phyloP scores from a whole-genome alignment of 176 grass and related monocot genomes.

The Pontederia crassipes region DNA sequence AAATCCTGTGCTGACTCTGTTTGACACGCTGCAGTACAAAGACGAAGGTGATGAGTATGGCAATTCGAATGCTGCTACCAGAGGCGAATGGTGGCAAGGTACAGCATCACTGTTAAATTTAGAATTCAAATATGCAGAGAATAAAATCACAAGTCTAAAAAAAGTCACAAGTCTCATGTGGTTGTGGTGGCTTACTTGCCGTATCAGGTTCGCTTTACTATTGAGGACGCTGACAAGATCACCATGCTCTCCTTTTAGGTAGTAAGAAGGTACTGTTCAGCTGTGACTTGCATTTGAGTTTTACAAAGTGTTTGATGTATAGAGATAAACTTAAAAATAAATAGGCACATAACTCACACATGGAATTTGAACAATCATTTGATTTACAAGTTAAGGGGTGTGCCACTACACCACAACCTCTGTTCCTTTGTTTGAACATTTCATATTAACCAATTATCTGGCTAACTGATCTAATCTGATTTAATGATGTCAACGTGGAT shows the following conservation, averaged over 20 bases:
- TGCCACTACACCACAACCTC: no score
- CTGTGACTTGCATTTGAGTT: not conserved
- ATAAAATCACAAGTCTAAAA: not conserved
- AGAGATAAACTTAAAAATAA: no score
- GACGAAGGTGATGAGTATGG: constrained; percentile 42
- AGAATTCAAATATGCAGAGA: constrained; percentile 2
- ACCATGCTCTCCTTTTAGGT: not conserved
- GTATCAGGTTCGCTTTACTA: constrained; percentile 87
- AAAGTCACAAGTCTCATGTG: not conserved
- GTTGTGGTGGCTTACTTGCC: not conserved
- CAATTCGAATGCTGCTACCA: constrained; percentile 35
- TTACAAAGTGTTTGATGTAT: no score
- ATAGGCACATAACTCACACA: no score
- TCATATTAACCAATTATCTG: no score
- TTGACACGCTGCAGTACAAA: constrained; percentile 38
- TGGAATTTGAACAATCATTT: no score
- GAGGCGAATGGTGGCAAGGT: constrained; percentile 99
- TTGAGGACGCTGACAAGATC: constrained; percentile 24
- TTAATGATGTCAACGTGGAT: no score
- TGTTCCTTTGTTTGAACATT: no score
- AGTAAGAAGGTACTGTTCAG: not conserved
- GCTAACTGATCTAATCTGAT: no score
- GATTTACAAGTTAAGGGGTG: no score
- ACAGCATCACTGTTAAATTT: constrained; percentile 13
- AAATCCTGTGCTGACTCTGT: not conserved